A percentile compares a stretch with the other conserved stretches of the same genome.
phyloP scores from a whole-genome alignment of 208 protist species.

The Acanthamoeba sp. region DNA sequence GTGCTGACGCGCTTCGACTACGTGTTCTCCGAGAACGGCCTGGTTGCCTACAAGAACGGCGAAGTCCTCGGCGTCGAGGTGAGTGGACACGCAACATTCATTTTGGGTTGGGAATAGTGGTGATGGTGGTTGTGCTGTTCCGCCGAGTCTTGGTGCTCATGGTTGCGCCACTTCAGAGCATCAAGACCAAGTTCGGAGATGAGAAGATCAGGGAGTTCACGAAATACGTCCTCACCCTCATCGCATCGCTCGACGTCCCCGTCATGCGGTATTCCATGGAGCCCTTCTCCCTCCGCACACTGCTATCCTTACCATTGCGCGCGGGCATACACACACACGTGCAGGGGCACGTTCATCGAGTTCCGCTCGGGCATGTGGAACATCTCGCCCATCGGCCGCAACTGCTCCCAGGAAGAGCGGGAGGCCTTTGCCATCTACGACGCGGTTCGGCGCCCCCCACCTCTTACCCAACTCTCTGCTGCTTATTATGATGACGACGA shows the following conservation, averaged over 20 bases:
- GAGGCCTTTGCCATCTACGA: conserved; percentile 98
- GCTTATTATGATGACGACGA: no score
- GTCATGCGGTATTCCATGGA: conserved; percentile 91
- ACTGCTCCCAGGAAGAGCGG: conserved; percentile 98
- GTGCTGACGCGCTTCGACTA: conserved; percentile 96
- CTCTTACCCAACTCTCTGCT: no score
- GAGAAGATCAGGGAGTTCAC: conserved; percentile 96
- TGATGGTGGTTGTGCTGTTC: no score
- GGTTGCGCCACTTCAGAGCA: conserved; percentile 85
- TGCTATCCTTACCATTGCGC: background rate
- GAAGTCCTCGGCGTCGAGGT: conserved; percentile 88
- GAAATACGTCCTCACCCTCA: conserved; percentile 95
- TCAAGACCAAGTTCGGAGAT: conserved; percentile 95
- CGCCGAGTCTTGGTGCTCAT: background rate
- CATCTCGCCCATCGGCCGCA: conserved; percentile 99
- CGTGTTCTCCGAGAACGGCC: conserved; percentile 99
- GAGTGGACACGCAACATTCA: background rate
- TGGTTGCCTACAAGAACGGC: conserved; percentile 94
- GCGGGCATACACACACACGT: background rate
- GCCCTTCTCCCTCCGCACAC: background rate
- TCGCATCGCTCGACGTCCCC: conserved; percentile 98
- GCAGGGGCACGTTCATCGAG: conserved; percentile 99
- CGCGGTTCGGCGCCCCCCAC: conserved; percentile 82
- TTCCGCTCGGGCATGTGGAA: conserved; percentile 99
- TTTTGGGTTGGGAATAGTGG: no score